phyloP scores from a whole-genome alignment of 192 early-diverging fungal species.

The Chytriomyces sp. region DNA sequence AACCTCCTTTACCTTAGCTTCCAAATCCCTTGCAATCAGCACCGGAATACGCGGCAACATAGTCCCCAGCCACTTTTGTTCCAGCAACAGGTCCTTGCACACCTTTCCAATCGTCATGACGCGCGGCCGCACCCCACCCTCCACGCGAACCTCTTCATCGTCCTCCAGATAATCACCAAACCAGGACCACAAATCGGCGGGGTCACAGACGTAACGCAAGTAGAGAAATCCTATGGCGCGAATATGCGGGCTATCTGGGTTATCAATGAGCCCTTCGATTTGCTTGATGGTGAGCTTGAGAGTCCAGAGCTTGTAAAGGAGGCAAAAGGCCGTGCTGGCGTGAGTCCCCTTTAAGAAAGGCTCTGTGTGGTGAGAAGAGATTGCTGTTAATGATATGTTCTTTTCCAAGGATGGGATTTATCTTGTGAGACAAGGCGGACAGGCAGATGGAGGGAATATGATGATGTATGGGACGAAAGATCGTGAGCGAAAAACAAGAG shows the following conservation, averaged over 20 bases:
- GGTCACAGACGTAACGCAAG: conserved; percentile 78
- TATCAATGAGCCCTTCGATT: conserved; percentile 74
- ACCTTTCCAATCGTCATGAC: conserved; percentile 75
- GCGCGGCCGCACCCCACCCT: conserved; percentile 18
- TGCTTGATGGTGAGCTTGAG: conserved; percentile 74
- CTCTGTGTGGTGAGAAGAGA: conserved; percentile 44
- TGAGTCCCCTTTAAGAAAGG: conserved; percentile 80
- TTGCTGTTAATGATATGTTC: too few relatives aligned
- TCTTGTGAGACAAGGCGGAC: neutral
- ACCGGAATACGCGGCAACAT: conserved; percentile 84
- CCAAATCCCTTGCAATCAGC: conserved; percentile 74
- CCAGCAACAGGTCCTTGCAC: conserved; percentile 65
- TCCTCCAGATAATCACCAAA: conserved; percentile 76
- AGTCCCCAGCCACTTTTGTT: conserved; percentile 77
- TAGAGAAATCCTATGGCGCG: conserved; percentile 81
- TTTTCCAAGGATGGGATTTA: too few relatives aligned
- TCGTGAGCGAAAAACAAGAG: neutral
- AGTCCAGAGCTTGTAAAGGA: conserved; percentile 85
- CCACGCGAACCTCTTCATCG: conserved; percentile 69
- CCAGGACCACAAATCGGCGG: conserved; percentile 78
- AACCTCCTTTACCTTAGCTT: conserved; percentile 55
- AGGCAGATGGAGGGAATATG: neutral
- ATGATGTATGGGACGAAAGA: neutral
- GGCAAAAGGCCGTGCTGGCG: conserved; percentile 79
- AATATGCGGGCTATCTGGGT: conserved; percentile 77